Conservation (phyloP, 2,329 filamentous ascomycete genomes). For the Alternaria infectoria region DNA sequence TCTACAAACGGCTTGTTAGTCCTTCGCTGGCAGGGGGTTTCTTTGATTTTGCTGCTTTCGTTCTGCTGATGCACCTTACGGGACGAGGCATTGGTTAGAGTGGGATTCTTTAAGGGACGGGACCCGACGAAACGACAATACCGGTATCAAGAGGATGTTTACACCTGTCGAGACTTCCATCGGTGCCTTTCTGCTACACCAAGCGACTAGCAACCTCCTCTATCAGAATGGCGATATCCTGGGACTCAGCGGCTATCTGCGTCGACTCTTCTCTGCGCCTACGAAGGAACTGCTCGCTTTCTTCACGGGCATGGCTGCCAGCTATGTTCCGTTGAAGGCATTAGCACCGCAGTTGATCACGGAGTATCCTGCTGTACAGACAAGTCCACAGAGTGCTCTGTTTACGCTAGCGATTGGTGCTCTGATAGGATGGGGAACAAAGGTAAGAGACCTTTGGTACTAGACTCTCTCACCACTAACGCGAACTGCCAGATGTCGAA, state of each 20-base stretch:
- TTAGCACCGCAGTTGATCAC: slow-evolving; percentile 56
- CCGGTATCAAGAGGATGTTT: slow-evolving; percentile 53
- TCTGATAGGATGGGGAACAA: slow-evolving; percentile 60
- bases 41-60: neutral
- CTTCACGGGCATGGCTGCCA: slow-evolving; percentile 55
- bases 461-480: slow-evolving; percentile 9
- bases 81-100: neutral
- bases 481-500: slow-evolving; percentile 34
- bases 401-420: slow-evolving; percentile 52
- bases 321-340: slow-evolving; percentile 50
- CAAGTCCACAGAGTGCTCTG: slow-evolving; percentile 44
- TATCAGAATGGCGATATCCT: slow-evolving; percentile 60
- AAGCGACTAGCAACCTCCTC: slow-evolving; percentile 58
- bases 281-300: slow-evolving; percentile 53
- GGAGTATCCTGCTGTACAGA: slow-evolving; percentile 47
- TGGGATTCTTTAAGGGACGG: neutral
- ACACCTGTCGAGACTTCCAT: slow-evolving; percentile 60
- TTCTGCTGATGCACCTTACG: neutral
- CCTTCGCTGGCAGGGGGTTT: neutral
- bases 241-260: slow-evolving; percentile 57
- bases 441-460: slow-evolving; percentile 44
- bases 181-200: slow-evolving; percentile 59
- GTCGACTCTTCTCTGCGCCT: slow-evolving; percentile 50
- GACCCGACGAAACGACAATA: neutral
- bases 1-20: neutral